A percentile compares a stretch with the other conserved stretches of the same genome.
phyloP scores from a whole-genome alignment of 2,329 filamentous ascomycete genomes.

The Cyclaneusma minus region DNA sequence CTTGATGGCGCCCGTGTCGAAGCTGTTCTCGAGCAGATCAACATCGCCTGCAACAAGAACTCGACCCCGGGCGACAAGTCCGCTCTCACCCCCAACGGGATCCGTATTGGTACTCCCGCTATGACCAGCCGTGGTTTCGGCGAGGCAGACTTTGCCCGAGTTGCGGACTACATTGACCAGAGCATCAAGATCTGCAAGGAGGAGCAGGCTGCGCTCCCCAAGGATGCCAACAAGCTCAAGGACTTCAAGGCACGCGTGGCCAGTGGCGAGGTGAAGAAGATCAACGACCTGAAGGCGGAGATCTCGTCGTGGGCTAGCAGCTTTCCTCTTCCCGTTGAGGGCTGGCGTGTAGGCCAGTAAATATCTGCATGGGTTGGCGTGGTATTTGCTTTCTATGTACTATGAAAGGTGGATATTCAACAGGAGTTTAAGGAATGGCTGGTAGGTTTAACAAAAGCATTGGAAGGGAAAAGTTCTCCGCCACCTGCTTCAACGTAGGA shows the following conservation, averaged over 20 bases:
- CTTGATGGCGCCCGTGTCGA: slow-evolving; percentile 93
- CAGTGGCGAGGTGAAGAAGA: slow-evolving; percentile 61
- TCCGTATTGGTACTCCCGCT: slow-evolving; percentile 91
- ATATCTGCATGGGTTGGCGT: no score
- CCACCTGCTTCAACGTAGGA: no score
- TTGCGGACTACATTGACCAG: slow-evolving; percentile 78
- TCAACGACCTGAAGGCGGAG: slow-evolving; percentile 77
- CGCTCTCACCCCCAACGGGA: slow-evolving; percentile 82
- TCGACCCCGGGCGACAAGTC: slow-evolving; percentile 95
- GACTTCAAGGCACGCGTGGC: slow-evolving; percentile 95
- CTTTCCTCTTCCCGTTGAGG: slow-evolving; percentile 85
- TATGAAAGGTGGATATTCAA: no score
- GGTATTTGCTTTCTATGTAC: no score
- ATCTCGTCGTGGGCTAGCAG: slow-evolving; percentile 72
- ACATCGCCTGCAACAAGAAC: slow-evolving; percentile 99
- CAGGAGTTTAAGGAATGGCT: no score
- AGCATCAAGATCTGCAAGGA: slow-evolving; percentile 83
- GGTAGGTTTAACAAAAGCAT: no score
- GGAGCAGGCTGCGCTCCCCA: slow-evolving; percentile 70
- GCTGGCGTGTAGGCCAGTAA: slow-evolving; percentile 43
- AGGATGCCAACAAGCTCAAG: slow-evolving; percentile 98
- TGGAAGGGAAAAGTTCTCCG: no score
- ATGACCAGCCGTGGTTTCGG: slow-evolving; percentile 96
- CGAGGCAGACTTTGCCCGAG: slow-evolving; percentile 79
- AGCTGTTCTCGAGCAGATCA: slow-evolving; percentile 90